Evolutionary conservation across 306 rosid genomes (phyloP), one percentile per base, ranked within the genome.

Genomic region (Prunus campanulata): DNA sequence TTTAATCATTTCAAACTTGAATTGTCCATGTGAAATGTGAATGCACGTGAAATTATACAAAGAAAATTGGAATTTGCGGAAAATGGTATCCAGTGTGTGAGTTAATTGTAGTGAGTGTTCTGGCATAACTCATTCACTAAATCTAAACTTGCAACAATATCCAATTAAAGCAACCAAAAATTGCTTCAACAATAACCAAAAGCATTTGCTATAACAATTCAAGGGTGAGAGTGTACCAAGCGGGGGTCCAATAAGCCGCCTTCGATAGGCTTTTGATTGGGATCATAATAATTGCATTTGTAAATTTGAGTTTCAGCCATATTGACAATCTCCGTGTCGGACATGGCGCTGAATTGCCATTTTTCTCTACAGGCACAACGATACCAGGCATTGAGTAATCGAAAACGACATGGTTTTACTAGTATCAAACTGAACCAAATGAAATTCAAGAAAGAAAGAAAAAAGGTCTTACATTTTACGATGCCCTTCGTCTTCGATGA

Each of bases 201-300:
- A 35, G 14, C 49, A 18, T 18, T 14, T 59, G 16, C 15, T 5
- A 69, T 12, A 69, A 52, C 19, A 51, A 50, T 22, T 70, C 13
- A 66, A 8, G 60, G 24, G 29, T 42, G 60, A 8, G 47, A 61
- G 25, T 70, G 59, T 91, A 93, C 98, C 98, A 94, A 79, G 78
- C 83, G 88, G 20, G 94, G 76, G 75, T 94, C 98, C 96, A 94
- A 83, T 76, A 94, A 87, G 75, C 97, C 98, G 60, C 86, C 86
- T 3, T 60, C 65, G 2, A 80, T 24, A 7, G 94, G 90, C 60
- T 68, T 85, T 56, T 72, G 78, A 18, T 27, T 68, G 16, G 65
- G 0, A 64, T 88, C 91, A 65, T 94, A 94, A 69, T 94, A 94
- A 42, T 39, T 11, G 46, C 82, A 84, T 71, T 78, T 84, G 44